A percentile compares a stretch with the other conserved stretches of the same genome.
Evolutionary conservation across 2,329 filamentous ascomycete species (phyloP).

Genomic region (Pyricularia grisea): DNA sequence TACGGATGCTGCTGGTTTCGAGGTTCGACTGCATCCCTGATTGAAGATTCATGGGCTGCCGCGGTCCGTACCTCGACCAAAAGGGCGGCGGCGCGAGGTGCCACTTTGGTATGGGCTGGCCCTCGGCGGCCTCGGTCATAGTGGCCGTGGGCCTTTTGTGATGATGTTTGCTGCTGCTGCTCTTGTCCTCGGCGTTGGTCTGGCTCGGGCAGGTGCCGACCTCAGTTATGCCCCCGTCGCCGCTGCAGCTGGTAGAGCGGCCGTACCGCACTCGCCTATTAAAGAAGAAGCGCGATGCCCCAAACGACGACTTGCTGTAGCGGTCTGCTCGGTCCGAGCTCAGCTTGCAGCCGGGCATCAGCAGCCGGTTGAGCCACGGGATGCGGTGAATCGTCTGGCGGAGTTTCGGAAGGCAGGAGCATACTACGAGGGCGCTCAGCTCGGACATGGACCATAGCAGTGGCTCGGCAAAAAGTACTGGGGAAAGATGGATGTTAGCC

Average conservation of each 20-base stretch:
- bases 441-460: conserved; percentile 11
- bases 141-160: background rate
- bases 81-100: background rate
- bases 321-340: no score
- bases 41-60: background rate
- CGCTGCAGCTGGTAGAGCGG: background rate
- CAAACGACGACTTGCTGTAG: background rate
- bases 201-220: background rate
- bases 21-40: background rate
- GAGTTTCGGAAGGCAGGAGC: conserved; percentile 10
- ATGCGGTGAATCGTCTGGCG: conserved; percentile 6
- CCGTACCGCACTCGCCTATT: background rate
- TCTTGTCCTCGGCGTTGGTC: background rate
- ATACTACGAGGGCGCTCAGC: conserved; percentile 9
- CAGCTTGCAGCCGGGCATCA: conserved; percentile 2
- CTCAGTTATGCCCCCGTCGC: background rate
- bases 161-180: no score
- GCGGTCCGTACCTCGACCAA: background rate
- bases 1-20: background rate
- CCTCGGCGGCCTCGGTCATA: background rate
- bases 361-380: conserved; percentile 6
- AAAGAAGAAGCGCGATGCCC: background rate
- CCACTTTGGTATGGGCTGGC: background rate
- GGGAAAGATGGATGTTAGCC: no score
- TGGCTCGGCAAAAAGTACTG: conserved; percentile 4